These are phyloP conservation scores for Hyaloscypha bicolor DNA, from an alignment of 495 filamentous ascomycete genomes.

Conservation along the genomic window DNA sequence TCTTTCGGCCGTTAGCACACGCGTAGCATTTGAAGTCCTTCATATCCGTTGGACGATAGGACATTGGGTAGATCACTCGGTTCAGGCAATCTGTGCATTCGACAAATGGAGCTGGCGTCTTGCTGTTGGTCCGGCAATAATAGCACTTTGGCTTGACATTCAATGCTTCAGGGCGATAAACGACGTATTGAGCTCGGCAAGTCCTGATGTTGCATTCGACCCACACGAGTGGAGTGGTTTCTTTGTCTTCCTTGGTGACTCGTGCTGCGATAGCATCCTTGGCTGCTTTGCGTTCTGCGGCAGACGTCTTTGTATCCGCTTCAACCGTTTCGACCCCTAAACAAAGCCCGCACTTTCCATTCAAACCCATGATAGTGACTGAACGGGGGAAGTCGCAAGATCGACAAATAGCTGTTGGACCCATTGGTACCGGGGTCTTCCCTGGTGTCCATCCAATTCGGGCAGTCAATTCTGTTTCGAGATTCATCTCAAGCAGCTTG, in stretches of 20 bases:
- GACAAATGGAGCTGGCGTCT: slow-evolving; percentile 31
- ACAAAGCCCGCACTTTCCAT: slow-evolving; percentile 44
- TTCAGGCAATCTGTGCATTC: slow-evolving; percentile 45
- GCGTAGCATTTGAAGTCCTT: slow-evolving; percentile 40
- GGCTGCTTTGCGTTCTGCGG: not conserved
- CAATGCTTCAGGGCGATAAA: slow-evolving; percentile 42
- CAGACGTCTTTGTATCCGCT: slow-evolving; percentile 20
- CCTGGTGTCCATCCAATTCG: slow-evolving; percentile 45
- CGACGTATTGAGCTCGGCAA: slow-evolving; percentile 50
- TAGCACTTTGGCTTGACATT: slow-evolving; percentile 47
- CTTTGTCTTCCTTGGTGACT: slow-evolving; percentile 36
- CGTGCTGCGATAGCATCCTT: slow-evolving; percentile 14
- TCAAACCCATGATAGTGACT: slow-evolving; percentile 45
- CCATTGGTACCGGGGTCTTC: slow-evolving; percentile 40
- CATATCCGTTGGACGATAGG: slow-evolving; percentile 37
- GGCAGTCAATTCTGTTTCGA: slow-evolving; percentile 40
- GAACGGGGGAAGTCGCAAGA: slow-evolving; percentile 46
- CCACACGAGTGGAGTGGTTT: slow-evolving; percentile 38
- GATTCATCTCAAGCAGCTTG: slow-evolving; percentile 48
- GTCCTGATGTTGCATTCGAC: slow-evolving; percentile 42
- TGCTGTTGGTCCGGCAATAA: slow-evolving; percentile 40
- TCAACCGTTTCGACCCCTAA: slow-evolving; percentile 7
- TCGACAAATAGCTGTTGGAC: slow-evolving; percentile 43
- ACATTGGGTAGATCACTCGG: slow-evolving; percentile 44
- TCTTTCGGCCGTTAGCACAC: slow-evolving; percentile 37